Base-by-base conservation (phyloP, 2,329 filamentous ascomycete species). In the Aspergillus tanneri region DNA sequence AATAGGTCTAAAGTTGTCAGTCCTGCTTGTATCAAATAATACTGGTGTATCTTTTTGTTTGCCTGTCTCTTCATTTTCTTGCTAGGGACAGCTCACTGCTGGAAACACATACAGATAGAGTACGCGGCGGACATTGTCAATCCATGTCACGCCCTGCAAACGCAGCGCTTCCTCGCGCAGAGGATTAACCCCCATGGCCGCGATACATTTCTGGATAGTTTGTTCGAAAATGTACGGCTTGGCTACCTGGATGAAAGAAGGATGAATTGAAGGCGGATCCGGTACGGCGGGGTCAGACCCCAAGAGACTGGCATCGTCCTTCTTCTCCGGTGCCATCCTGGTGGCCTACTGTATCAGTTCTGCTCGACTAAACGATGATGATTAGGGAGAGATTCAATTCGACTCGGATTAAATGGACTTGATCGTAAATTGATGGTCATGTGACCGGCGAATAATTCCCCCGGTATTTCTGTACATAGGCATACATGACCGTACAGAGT, bases 131-230 rank as follows among this genome's bases (percentile, higher is more conserved):
- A 95, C 87, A 52, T 84, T 87, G 63, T 96, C 89, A 53, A 99
- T 92, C 78, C 92, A 87, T 50, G 89, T 82, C 8, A 96, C 86
- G 14, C 92, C 93, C 62, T 93, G 89, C 36, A 97, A 73, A 43
- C 92, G 84, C 56, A 89, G 83, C 52, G 74, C 83, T 62, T 92
- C 88, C 67, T 97, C 91, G 48, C 87, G 84, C 28, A 87, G 83
- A 43, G 88, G 84, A 62, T 88, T 87, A 61, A 86, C 83, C 30
- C 84, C 83, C 53, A 85, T 83, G 16, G 82, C 80, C 36, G 79
- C 77, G 49, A 95, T 79, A 67, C 85, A 84, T 62, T 83, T 81
- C 52, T 90, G 85, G 47, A 97, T 81, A 59, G 83, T 84, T 60
- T 89, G 85, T 66, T 96, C 89, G 56, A 89, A 86, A 53, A 90